phyloP scores from a whole-genome alignment of 2,329 filamentous ascomycete species.

The Paecilomyces dactylethromorphus region DNA sequence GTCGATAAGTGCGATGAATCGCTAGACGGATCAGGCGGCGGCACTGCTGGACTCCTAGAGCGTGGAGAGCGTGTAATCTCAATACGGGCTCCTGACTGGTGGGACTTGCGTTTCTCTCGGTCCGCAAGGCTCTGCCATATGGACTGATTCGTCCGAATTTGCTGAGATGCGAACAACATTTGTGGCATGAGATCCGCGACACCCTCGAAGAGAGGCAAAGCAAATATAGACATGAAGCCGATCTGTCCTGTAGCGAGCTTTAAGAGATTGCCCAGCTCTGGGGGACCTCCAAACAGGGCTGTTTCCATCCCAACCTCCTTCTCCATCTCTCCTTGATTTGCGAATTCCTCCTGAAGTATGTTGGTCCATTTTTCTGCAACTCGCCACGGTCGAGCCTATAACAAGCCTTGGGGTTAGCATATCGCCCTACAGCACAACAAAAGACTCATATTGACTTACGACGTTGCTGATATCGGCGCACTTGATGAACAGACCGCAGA shows the following conservation, averaged over 20 bases:
- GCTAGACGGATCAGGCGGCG: conserved; percentile 1
- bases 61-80: conserved; percentile 25
- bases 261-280: conserved; percentile 73
- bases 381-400: conserved; percentile 73
- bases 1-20: conserved; percentile 9
- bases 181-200: conserved; percentile 79
- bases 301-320: conserved; percentile 78
- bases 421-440: neutral
- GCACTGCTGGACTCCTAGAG: conserved; percentile 23
- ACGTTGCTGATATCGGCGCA: conserved; percentile 99
- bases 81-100: conserved; percentile 9
- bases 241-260: conserved; percentile 84
- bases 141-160: conserved; percentile 69
- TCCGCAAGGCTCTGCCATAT: conserved; percentile 52
- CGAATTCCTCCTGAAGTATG: conserved; percentile 92
- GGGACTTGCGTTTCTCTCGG: conserved; percentile 18
- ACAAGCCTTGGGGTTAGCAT: conserved; percentile 1
- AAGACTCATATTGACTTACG: conserved; percentile 49
- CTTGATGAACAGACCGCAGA: conserved; percentile 92
- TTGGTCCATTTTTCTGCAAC: conserved; percentile 84
- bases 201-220: conserved; percentile 81
- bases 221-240: conserved; percentile 95
- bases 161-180: conserved; percentile 76
- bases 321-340: conserved; percentile 89
- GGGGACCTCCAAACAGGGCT: conserved; percentile 71